Evolutionary conservation across 306 rosid genomes (phyloP), one percentile per base, ranked within the genome.

Genomic region (Vigna mungo): DNA sequence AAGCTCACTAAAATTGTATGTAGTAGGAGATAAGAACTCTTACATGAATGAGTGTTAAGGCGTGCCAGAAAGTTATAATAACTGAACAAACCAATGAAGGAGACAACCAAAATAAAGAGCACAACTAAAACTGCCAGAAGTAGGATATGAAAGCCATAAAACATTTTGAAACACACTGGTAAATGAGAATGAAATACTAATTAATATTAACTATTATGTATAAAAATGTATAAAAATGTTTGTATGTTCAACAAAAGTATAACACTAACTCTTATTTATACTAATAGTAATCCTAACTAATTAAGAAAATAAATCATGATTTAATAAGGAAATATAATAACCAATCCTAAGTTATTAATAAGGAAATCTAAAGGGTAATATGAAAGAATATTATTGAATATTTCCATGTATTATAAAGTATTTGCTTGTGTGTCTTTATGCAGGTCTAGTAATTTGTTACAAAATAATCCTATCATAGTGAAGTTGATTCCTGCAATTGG

Each of bases 401-500:
- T 61, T 32, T 61, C 68, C 23, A 61, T 15, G 15, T 34, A 34
- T 61, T 61, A 44, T 32, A 7, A 61, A 61, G 23, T 32, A 25
- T 84, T 37, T 44, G 73, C 59, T 70, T 21, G 43, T 43, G 37
- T 34, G 7, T 30, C 71, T 78, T 69, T 80, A 41, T 87, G 84
- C 96, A 95, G 97, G 89, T 82, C 88, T 16, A 84, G 68, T 86
- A 87, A 85, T 79, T 44, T 79, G 48, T 76, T 92, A 74, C 92
- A 91, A 79, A 85, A 88, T 81, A 78, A 85, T 80, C 93, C 96
- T 80, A 84, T 81, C 83, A 36, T 84, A 12, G 71, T 81, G 49
- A 89, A 88, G 86, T 84, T 90, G 86, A 81, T 91, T 77, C 84
- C 97, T 56, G 90, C 98, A 72, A 79, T 84, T 83, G 88, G 89